phyloP scores from a whole-genome alignment of 768 basidiomycete species.

The Kockovaella imperatae region DNA sequence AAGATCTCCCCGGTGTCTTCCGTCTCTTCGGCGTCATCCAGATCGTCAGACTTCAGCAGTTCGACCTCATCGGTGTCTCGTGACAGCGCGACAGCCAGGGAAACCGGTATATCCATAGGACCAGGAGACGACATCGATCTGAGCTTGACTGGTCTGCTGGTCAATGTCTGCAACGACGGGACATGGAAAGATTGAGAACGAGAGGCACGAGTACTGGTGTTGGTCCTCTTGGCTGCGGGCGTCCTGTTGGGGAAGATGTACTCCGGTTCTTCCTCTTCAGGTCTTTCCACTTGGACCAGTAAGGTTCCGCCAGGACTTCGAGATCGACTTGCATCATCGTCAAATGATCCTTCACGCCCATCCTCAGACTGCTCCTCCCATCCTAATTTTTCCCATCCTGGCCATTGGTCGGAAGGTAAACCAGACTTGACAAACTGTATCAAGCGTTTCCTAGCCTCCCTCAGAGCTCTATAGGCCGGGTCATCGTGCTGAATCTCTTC shows the following conservation, averaged over 20 bases:
- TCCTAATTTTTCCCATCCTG: slow-evolving; percentile 42
- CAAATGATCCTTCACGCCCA: background rate
- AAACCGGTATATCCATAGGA: too few species aligned
- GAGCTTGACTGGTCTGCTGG: too few species aligned
- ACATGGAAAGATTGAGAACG: too few species aligned
- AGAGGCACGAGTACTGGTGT: slow-evolving; percentile 14
- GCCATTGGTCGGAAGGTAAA: slow-evolving; percentile 43
- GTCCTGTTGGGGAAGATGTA: slow-evolving; percentile 43
- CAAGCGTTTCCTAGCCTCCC: slow-evolving; percentile 26
- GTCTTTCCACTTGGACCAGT: slow-evolving; percentile 21
- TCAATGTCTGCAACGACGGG: too few species aligned
- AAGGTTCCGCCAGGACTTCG: background rate
- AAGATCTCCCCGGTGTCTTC: background rate
- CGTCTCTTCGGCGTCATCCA: slow-evolving; percentile 1
- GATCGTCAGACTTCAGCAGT: background rate
- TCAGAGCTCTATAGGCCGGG: slow-evolving; percentile 16
- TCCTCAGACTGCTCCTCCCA: slow-evolving; percentile 36
- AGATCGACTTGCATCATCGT: background rate
- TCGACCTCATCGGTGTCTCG: background rate
- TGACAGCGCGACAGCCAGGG: background rate
- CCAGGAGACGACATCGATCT: too few species aligned
- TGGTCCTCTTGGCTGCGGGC: slow-evolving; percentile 27
- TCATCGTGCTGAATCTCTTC: slow-evolving; percentile 1
- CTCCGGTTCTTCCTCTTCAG: slow-evolving; percentile 41
- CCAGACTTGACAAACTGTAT: slow-evolving; percentile 34